Base-by-base conservation (phyloP, 352 stramenopile species). In the Phytopythium vexans region DNA sequence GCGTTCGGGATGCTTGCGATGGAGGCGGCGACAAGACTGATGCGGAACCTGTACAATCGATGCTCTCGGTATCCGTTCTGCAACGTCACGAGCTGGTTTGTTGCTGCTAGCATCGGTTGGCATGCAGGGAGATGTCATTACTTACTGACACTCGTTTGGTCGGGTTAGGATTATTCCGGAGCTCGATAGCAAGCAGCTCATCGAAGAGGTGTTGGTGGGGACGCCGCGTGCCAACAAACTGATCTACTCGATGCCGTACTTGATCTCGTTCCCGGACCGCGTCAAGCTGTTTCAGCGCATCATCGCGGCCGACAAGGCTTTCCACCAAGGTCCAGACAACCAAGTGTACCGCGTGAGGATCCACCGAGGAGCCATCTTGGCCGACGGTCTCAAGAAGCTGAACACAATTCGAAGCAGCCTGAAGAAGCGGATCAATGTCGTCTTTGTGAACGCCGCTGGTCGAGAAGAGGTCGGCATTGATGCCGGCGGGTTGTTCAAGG, bases 401-500 rank as follows among this genome's bases (percentile, higher is more conserved):
- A 96, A 94, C 52, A 62, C 68, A n/a, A 81, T 97, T 35, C 64
- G 73, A n/a, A 69, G 65, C 11, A 78, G 96, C 7, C 72, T 97
- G 50, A 97, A 97, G 56, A 92, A 83, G 56, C 74, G 69, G 15
- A 84, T 90, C 51, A 85, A 88, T 41, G 75, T 90, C 8, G 71
- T 88, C 10, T 94, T 92, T 50, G 68, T 92, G 15, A 98, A 98
- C 66, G 74, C 89, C 2, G 80, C 91, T 45, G 94, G 91, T 7
- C 57, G 79, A 9, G 74, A 97, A 72, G 97, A 99, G 72, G 86
- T 79, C 47, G 96, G 96, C 15, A 97, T 99, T 57, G 96, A 99
- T 74, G 87, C 94, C 34, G 96, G 96, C 14, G 96, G 96, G 0
- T 70, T 99, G 0, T 99, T 98, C 62, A 99, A 99, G 76, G 96